Conservation (phyloP, 176 grass and related monocot genomes). For the Avena sativa region DNA sequence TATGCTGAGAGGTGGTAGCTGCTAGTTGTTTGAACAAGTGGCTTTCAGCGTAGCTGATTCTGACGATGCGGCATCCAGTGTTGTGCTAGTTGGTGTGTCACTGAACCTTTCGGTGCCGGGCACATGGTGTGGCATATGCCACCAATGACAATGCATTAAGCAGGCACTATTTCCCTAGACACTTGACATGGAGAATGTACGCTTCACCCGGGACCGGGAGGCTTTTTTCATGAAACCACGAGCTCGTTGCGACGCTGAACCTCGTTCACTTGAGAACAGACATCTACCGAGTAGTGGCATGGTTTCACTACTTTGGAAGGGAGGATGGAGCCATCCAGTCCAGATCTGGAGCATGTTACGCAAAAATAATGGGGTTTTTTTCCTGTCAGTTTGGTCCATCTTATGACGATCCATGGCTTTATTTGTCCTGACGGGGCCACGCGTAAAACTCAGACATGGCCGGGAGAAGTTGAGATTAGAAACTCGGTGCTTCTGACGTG, state of each 20-base stretch:
- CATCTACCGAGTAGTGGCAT: not conserved
- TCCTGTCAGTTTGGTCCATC: slow-evolving; percentile 14
- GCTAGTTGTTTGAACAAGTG: not conserved
- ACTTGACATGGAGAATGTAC: no score
- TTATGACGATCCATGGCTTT: not conserved
- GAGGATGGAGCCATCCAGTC: not conserved
- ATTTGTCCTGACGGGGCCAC: not conserved
- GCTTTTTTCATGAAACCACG: not conserved
- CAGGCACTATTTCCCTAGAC: no score
- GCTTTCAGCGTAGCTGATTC: not conserved
- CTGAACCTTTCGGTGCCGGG: not conserved
- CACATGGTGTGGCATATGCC: no score
- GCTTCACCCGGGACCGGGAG: no score
- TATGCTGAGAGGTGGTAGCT: not conserved
- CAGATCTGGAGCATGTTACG: slow-evolving; percentile 20
- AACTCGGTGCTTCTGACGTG: no score
- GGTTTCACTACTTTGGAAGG: not conserved
- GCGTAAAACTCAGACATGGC: not conserved
- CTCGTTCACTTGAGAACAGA: no score
- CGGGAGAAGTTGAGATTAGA: no score
- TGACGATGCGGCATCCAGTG: not conserved
- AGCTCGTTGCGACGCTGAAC: not conserved
- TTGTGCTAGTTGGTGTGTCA: not conserved
- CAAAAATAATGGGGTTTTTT: not conserved
- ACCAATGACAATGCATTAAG: no score